Evolutionary conservation across 208 protist genomes (phyloP).

Genomic region (Histomonas meleagridis): DNA sequence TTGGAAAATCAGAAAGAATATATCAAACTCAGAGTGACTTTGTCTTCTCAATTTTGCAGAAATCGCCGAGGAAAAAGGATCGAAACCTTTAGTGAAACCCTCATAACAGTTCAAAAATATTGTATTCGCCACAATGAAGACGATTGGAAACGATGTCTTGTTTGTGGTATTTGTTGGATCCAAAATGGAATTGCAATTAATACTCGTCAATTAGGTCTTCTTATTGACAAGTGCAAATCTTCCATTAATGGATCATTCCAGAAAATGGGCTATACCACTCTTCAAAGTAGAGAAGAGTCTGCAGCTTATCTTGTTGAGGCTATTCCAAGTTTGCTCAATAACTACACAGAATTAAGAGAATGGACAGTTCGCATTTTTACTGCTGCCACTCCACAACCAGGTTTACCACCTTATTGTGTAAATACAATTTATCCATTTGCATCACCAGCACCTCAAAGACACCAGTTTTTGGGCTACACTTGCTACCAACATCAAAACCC

Average conservation of each 20-base stretch:
- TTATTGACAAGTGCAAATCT: conserved; percentile 25
- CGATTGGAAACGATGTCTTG: neutral
- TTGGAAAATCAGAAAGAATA: neutral
- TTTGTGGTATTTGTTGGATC: neutral
- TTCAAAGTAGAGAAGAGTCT: neutral
- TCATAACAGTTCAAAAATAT: neutral
- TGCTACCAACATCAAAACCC: no score
- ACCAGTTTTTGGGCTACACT: no score
- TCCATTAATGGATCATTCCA: conserved; percentile 12
- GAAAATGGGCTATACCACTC: neutral
- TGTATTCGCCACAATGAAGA: neutral
- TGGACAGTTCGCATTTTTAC: neutral
- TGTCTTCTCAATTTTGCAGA: neutral
- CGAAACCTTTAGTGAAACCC: conserved; percentile 21
- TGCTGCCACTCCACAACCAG: neutral
- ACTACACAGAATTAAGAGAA: neutral
- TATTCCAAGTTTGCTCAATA: neutral
- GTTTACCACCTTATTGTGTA: no score
- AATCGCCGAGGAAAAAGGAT: conserved; percentile 3
- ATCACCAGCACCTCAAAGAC: no score
- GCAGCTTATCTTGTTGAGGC: neutral
- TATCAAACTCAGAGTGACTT: neutral
- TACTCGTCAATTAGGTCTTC: neutral
- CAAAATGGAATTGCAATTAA: conserved; percentile 21
- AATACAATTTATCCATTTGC: no score